Evolutionary conservation across 345 rosid species (phyloP), one percentile per base, ranked within the genome.

Genomic region (Aquilaria yunnanensis): DNA sequence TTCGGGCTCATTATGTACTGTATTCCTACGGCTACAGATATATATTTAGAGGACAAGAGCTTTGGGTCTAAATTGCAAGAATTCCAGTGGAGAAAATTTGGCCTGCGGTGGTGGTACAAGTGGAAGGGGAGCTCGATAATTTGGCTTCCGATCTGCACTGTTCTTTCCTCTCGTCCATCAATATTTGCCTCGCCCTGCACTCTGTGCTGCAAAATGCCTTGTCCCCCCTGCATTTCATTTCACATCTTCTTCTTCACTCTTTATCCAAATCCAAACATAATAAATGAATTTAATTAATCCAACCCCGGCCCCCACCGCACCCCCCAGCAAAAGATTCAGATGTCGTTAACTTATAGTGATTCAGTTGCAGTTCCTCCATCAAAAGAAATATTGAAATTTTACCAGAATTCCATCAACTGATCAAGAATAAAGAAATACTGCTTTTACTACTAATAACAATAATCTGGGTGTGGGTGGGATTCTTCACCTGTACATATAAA

Each of bases 401-500:
- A 16, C 23, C 23, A 16, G 8, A 32, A 37, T 41, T 57, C 61
- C 14, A 45, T 10, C 16, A 57, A 14, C 16, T 16, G 23, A 0
- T 16, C 23, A 16, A 16, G 23, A 16, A 16, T 16, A 16, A 16
- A 41, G 46, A 10, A 30, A 45, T 9, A 16, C 9, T 57, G 13
- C 13, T 6, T 51, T 51, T 14, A n/a, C 4, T 2, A 13, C 14
- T 3, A 51, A 11, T 11, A 14, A 2, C 13, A 13, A 14, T 14
- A 31, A 59, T 3, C 5, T 0, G 11, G 11, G 46, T 5, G 3
- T 16, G n/a, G n/a, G 2, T 51, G 50, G 54, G 50, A n/a, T 45
- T 46, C n/a, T 50, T 56, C 75, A 89, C 93, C 96, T 85, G 84
- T 90, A 93, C 79, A 93, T 93, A 78, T 75, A 93, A 33, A 88